Conservation (phyloP, 441 rosid species). For the Heliophila coronopifolia region DNA sequence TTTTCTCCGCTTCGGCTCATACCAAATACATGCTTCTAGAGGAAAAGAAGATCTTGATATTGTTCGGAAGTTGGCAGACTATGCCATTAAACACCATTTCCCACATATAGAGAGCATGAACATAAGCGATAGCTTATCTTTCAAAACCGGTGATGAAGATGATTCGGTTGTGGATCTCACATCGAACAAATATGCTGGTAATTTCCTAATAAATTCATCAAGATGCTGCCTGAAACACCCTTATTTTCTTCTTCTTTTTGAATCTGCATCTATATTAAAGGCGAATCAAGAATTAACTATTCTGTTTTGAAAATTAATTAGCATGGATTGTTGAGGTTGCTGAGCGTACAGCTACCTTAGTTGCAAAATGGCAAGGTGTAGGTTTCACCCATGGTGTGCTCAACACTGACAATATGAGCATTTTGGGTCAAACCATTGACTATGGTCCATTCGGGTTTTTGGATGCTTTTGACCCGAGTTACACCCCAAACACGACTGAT, state of each 20-base stretch:
- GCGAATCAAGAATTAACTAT: neutral
- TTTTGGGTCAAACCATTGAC: slow-evolving; percentile 89
- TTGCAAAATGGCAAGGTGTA: slow-evolving; percentile 95
- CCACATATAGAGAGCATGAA: slow-evolving; percentile 77
- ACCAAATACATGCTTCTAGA: slow-evolving; percentile 82
- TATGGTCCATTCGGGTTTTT: slow-evolving; percentile 97
- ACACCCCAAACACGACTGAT: slow-evolving; percentile 93
- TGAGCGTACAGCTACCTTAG: slow-evolving; percentile 77
- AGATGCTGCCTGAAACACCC: slow-evolving; percentile 2
- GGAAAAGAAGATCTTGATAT: slow-evolving; percentile 80
- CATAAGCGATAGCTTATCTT: slow-evolving; percentile 79
- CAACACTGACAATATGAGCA: slow-evolving; percentile 96
- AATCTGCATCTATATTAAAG: neutral
- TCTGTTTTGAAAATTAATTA: slow-evolving; percentile 27
- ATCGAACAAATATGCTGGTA: slow-evolving; percentile 97
- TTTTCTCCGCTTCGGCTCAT: slow-evolving; percentile 86
- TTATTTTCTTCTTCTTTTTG: neutral
- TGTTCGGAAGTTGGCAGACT: slow-evolving; percentile 72
- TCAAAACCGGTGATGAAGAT: slow-evolving; percentile 69
- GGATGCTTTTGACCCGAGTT: slow-evolving; percentile 98
- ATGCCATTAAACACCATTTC: slow-evolving; percentile 82
- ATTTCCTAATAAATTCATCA: slow-evolving; percentile 4
- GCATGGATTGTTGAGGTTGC: slow-evolving; percentile 94
- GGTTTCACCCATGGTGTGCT: slow-evolving; percentile 97
- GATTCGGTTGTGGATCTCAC: slow-evolving; percentile 79